A percentile compares a stretch with the other conserved stretches of the same genome.
phyloP scores from a whole-genome alignment of 164 flowering plant species.

The Nymphaea colorata region DNA sequence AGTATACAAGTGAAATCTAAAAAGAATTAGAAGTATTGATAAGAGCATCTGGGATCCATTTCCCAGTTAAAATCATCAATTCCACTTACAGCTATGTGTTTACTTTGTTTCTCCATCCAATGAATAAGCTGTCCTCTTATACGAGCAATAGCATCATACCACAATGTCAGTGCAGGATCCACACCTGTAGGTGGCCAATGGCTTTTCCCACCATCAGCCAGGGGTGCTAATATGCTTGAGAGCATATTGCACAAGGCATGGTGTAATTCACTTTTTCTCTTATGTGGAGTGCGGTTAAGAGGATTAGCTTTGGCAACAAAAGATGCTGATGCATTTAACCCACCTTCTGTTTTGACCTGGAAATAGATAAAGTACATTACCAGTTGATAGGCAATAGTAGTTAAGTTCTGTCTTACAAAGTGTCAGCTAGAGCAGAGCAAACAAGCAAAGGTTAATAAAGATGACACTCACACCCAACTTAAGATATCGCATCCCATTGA shows the following conservation, averaged over 20 bases:
- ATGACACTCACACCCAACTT: slow-evolving; percentile 78
- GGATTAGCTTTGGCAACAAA: slow-evolving; percentile 99
- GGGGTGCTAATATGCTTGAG: slow-evolving; percentile 92
- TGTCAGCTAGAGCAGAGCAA: not conserved
- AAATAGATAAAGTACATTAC: slow-evolving; percentile 8
- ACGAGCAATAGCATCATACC: slow-evolving; percentile 97
- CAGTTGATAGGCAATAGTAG: not conserved
- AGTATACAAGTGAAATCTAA: no score
- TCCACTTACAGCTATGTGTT: slow-evolving; percentile 82
- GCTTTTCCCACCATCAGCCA: slow-evolving; percentile 93
- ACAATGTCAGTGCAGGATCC: slow-evolving; percentile 75
- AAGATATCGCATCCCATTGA: slow-evolving; percentile 98
- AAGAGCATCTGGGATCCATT: not conserved
- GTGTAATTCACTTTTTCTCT: slow-evolving; percentile 94
- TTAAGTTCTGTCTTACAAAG: not conserved
- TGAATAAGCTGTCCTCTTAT: slow-evolving; percentile 69
- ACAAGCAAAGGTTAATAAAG: not conserved
- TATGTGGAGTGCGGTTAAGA: slow-evolving; percentile 81
- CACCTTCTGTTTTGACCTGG: slow-evolving; percentile 97
- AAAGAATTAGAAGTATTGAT: no score
- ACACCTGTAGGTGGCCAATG: slow-evolving; percentile 98
- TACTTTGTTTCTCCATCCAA: slow-evolving; percentile 99
- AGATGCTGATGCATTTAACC: slow-evolving; percentile 96
- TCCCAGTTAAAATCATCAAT: not conserved
- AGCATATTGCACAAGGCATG: slow-evolving; percentile 99